Conservation (phyloP, 2,329 filamentous ascomycete genomes). For the Bretziella fagacearum region DNA sequence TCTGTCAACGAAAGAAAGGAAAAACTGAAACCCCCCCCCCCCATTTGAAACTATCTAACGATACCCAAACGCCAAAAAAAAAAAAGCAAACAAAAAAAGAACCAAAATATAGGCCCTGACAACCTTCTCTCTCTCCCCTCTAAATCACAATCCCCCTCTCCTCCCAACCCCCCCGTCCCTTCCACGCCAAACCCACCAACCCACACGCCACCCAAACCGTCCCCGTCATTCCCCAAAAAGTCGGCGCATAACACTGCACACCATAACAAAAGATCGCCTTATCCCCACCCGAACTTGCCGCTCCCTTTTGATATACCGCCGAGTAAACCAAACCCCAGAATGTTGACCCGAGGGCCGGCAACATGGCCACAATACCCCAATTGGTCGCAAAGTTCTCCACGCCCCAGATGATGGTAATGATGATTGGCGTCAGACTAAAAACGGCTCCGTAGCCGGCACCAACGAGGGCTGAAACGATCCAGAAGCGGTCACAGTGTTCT, state of each 20-base stretch:
- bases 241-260: slow-evolving; percentile 57
- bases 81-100: too few relatives aligned
- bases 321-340: slow-evolving; percentile 88
- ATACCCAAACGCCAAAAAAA: too few relatives aligned
- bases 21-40: too few relatives aligned
- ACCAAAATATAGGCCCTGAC: too few relatives aligned
- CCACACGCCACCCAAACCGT: slow-evolving; percentile 64
- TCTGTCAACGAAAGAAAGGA: too few relatives aligned
- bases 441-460: slow-evolving; percentile 86
- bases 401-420: slow-evolving; percentile 95
- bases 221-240: slow-evolving; percentile 72
- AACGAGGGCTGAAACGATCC: slow-evolving; percentile 66
- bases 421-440: slow-evolving; percentile 77
- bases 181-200: slow-evolving; percentile 66
- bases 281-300: slow-evolving; percentile 24
- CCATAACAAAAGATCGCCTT: slow-evolving; percentile 60
- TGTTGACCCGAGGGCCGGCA: slow-evolving; percentile 72
- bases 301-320: slow-evolving; percentile 55
- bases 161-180: slow-evolving; percentile 58
- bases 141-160: slow-evolving; percentile 54
- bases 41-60: too few relatives aligned
- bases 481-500: slow-evolving; percentile 61
- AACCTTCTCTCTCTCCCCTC: not conserved
- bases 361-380: slow-evolving; percentile 87
- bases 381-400: slow-evolving; percentile 98